Evolutionary conservation across 2,329 filamentous ascomycete genomes (phyloP).

Genomic region (Sporothrix variecibatus): DNA sequence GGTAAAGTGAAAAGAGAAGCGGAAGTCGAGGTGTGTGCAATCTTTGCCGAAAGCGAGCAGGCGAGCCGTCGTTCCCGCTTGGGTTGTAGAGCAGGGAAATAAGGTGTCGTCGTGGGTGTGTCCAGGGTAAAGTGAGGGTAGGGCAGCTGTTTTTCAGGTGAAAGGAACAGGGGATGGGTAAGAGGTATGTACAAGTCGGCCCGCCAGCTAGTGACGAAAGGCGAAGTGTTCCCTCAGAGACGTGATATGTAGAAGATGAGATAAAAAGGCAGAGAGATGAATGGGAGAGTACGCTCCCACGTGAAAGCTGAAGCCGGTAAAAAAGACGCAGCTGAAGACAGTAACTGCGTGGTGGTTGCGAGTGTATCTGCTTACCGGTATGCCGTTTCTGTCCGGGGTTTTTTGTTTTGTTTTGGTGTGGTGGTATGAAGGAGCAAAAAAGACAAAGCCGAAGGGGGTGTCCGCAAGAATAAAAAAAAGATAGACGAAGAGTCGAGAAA

Average conservation of each 20-base stretch:
- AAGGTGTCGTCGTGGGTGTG: background rate
- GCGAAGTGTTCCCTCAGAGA: background rate
- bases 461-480: background rate
- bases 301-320: background rate
- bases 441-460: background rate
- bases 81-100: background rate
- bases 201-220: background rate
- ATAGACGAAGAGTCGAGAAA: background rate
- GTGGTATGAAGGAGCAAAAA: background rate
- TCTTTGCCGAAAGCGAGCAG: background rate
- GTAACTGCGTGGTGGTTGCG: conserved; percentile 1
- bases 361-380: background rate
- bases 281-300: background rate
- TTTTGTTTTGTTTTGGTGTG: background rate
- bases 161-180: background rate
- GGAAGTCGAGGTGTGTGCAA: background rate
- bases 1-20: background rate
- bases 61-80: conserved; percentile 6
- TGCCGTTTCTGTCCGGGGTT: background rate
- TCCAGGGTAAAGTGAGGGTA: background rate
- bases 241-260: background rate
- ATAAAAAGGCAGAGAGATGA: background rate
- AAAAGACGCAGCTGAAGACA: conserved; percentile 1
- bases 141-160: background rate
- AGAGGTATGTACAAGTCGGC: background rate